phyloP scores from a whole-genome alignment of 1,284 basidiomycete species.

The Fomitopsis pinicola region DNA sequence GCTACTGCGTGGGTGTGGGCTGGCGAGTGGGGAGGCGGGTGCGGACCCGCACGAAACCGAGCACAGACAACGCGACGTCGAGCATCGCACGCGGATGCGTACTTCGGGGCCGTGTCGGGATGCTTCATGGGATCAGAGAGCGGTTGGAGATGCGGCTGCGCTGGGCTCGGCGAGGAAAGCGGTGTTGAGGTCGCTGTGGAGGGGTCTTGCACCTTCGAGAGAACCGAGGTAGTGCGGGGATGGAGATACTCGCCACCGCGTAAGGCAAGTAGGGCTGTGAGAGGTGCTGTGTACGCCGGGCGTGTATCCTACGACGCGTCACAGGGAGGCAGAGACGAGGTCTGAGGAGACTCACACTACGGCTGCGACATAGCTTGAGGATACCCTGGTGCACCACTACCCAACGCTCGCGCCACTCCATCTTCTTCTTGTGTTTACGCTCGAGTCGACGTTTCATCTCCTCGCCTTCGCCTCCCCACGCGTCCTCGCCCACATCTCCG shows the following conservation, averaged over 20 bases:
- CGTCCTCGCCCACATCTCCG: slow-evolving; percentile 5
- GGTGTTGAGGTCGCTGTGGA: slow-evolving; percentile 1
- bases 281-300: slow-evolving; percentile 39
- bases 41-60: slow-evolving; percentile 7
- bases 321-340: background rate
- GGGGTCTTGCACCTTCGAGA: background rate
- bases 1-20: background rate
- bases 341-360: slow-evolving; percentile 36
- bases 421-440: slow-evolving; percentile 23
- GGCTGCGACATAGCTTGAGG: slow-evolving; percentile 50
- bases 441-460: slow-evolving; percentile 9
- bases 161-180: slow-evolving; percentile 3
- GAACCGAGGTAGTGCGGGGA: background rate
- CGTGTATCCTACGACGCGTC: slow-evolving; percentile 32
- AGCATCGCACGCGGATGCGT: background rate
- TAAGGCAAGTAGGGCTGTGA: slow-evolving; percentile 39
- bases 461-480: slow-evolving; percentile 11
- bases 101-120: background rate
- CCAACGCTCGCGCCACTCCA: slow-evolving; percentile 65
- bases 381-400: slow-evolving; percentile 54
- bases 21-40: slow-evolving; percentile 8
- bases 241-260: slow-evolving; percentile 43
- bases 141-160: background rate
- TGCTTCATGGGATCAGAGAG: background rate
- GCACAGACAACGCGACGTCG: slow-evolving; percentile 3